Evolutionary conservation across 176 grass and related monocot genomes (phyloP).

Genomic region (Lolium perenne): DNA sequence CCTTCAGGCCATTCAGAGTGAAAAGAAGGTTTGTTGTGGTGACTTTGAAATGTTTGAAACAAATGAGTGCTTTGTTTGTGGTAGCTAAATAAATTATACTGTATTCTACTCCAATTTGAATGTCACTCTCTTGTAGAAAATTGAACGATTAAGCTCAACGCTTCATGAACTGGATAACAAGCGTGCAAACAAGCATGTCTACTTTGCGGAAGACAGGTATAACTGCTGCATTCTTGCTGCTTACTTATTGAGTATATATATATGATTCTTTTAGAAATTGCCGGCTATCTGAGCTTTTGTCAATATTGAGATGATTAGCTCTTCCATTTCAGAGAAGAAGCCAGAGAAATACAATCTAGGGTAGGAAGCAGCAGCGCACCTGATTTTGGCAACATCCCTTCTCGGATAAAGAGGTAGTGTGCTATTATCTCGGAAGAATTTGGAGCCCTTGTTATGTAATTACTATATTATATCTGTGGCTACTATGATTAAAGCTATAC

Average conservation of each 20-base stretch:
- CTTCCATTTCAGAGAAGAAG: constrained; percentile 76
- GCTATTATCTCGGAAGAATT: background rate
- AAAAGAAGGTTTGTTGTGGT: constrained; percentile 73
- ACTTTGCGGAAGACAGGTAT: constrained; percentile 91
- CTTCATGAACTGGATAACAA: constrained; percentile 82
- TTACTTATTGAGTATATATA: no score
- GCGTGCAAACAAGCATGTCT: constrained; percentile 74
- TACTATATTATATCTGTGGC: background rate
- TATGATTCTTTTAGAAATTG: background rate
- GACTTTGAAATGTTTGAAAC: background rate
- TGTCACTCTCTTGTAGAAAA: constrained; percentile 61
- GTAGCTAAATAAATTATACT: background rate
- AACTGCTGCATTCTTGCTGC: constrained; percentile 22
- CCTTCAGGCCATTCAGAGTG: constrained; percentile 74
- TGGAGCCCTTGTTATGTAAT: background rate
- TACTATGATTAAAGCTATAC: constrained; percentile 17
- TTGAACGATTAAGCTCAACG: constrained; percentile 72
- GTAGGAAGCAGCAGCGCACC: constrained; percentile 50
- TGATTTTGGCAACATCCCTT: constrained; percentile 59
- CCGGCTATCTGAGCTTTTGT: background rate
- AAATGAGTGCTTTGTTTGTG: constrained; percentile 2
- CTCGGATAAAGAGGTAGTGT: constrained; percentile 77
- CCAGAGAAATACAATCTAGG: constrained; percentile 74
- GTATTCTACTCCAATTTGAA: constrained; percentile 24
- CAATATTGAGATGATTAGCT: constrained; percentile 28